phyloP scores from a whole-genome alignment of 495 filamentous ascomycete genomes.

The Aspergillus baeticus region DNA sequence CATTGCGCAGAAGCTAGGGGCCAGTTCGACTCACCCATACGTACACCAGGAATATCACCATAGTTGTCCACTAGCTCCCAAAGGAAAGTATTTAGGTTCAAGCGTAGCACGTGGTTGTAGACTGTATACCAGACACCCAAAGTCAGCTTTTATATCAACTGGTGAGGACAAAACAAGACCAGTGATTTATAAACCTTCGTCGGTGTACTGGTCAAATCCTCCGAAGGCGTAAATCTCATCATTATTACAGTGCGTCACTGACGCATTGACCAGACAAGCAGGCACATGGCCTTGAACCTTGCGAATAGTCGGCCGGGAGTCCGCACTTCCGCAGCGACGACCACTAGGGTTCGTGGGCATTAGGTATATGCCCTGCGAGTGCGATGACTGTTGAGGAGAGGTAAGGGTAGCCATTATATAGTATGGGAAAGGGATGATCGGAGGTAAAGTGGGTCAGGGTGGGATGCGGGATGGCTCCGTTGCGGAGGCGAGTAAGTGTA shows the following conservation, averaged over 20 bases:
- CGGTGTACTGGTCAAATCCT: slow-evolving; percentile 98
- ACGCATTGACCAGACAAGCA: slow-evolving; percentile 94
- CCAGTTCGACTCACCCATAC: slow-evolving; percentile 73
- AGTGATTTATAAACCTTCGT: slow-evolving; percentile 61
- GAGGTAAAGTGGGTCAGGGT: slow-evolving; percentile 38
- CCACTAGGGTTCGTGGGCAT: slow-evolving; percentile 76
- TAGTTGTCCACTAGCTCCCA: slow-evolving; percentile 98
- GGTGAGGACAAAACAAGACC: neutral
- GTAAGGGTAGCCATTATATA: slow-evolving; percentile 29
- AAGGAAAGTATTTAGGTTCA: slow-evolving; percentile 81
- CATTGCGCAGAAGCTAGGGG: neutral
- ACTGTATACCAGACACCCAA: slow-evolving; percentile 48
- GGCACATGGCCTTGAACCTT: slow-evolving; percentile 83
- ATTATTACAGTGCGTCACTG: slow-evolving; percentile 93
- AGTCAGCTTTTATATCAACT: slow-evolving; percentile 10
- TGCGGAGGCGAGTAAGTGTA: slow-evolving; percentile 5
- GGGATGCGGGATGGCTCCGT: slow-evolving; percentile 24
- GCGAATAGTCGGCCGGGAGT: slow-evolving; percentile 79
- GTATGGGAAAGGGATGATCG: slow-evolving; percentile 29
- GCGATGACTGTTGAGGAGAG: slow-evolving; percentile 36
- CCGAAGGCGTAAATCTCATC: slow-evolving; percentile 98
- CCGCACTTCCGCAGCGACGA: slow-evolving; percentile 57
- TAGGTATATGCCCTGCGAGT: slow-evolving; percentile 64
- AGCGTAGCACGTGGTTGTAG: slow-evolving; percentile 91
- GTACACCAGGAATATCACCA: slow-evolving; percentile 94